Evolutionary conservation across 1,284 basidiomycete genomes (phyloP).

Genomic region (Pascua sp.): DNA sequence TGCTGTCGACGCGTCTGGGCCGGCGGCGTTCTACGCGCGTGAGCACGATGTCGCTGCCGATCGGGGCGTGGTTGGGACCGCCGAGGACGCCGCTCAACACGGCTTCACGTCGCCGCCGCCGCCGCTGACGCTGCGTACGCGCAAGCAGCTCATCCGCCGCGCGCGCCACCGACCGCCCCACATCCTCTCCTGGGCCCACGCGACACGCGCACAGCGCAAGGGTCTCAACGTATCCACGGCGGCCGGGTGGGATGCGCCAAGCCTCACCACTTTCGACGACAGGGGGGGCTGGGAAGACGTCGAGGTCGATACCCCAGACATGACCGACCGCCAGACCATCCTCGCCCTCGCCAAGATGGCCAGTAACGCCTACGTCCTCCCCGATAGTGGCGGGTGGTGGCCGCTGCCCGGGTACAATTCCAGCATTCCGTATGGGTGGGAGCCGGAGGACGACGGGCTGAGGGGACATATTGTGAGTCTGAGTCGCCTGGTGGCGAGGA

Average conservation of each 20-base stretch:
- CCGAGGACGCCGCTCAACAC: no score
- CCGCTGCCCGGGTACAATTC: constrained; percentile 64
- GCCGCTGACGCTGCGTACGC: constrained; percentile 32
- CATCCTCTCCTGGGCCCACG: constrained; percentile 39
- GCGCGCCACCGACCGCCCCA: constrained; percentile 33
- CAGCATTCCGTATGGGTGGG: constrained; percentile 87
- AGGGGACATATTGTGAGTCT: constrained; percentile 69
- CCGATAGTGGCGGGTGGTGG: constrained; percentile 69
- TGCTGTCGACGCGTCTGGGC: background rate
- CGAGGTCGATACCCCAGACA: constrained; percentile 56
- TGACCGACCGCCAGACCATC: constrained; percentile 71
- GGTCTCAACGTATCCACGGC: background rate
- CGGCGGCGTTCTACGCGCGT: no score
- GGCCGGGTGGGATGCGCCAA: background rate
- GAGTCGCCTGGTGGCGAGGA: background rate
- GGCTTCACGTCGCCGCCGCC: background rate
- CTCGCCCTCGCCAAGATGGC: constrained; percentile 89
- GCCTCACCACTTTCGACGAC: background rate
- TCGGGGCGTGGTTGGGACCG: background rate
- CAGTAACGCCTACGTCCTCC: constrained; percentile 76
- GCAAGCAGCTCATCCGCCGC: constrained; percentile 32
- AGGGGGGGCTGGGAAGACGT: constrained; percentile 53
- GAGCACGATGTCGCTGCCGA: background rate
- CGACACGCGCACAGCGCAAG: constrained; percentile 14
- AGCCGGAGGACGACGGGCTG: constrained; percentile 77